Base-by-base conservation (phyloP, 805 yeast species). In the Candida takata region DNA sequence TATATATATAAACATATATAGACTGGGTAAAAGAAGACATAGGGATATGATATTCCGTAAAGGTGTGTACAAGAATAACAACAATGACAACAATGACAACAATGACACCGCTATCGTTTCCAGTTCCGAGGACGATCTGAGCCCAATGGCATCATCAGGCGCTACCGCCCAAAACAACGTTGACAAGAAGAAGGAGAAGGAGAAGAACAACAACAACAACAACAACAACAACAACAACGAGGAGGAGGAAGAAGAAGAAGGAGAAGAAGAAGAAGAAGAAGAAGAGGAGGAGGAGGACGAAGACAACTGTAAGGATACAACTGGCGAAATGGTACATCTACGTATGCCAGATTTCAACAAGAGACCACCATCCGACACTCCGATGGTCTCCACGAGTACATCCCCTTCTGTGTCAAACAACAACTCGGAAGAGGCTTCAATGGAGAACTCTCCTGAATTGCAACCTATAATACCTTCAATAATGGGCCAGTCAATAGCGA, bases 331-430 rank as follows among this genome's bases (percentile, higher is more conserved):
- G 20, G 21, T 24, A 2, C 24, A 32, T 19, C 35, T 35, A 16
- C 27, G 36, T 14, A 27, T 27, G 27, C 45, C 84, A 0, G 76
- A 64, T 37, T 82, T 82, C 58, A 77, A 80, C 51, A 77, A 74
- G 55, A 63, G 87, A 31, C 92, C 92, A 0, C 60, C 77, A 35
- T 77, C 80, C 29, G 92, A 82, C 50, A 82, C 92, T 0, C 92
- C 92, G 0, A 68, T 78, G 1, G 70, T 70, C 9, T 75, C 82
- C 21, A 63, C 67, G 3, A 62, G 69, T 51, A 61, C 73, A 1
- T 77, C 84, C 1, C 87, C 87, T 0, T 49, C 54, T 8, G 45
- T 47, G 8, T 60, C 67, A 9, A 45, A 42, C 14, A 42, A 32
- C 34, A 44, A 41, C 29, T 47, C 52, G 2, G 52, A 53, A 6